phyloP scores from a whole-genome alignment of 2,329 filamentous ascomycete genomes.

The Rhytidhysteron rufulum region DNA sequence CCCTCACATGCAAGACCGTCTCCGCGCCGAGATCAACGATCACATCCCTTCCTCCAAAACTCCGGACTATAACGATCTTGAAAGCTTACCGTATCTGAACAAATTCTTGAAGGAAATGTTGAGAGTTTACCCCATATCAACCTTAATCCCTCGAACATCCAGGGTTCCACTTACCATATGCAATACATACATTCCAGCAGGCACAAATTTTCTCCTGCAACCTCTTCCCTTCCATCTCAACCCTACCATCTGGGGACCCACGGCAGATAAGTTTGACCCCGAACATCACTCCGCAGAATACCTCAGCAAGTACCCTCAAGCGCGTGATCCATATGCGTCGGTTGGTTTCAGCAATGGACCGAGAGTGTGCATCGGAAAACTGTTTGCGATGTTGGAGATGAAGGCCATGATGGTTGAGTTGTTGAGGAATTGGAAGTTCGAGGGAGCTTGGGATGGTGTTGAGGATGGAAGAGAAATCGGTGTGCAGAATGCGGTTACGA shows the following conservation, averaged over 20 bases:
- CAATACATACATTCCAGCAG: slow-evolving; percentile 7
- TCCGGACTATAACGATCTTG: slow-evolving; percentile 34
- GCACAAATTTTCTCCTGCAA: slow-evolving; percentile 8
- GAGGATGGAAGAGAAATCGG: too few relatives aligned
- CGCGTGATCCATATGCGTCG: slow-evolving; percentile 13
- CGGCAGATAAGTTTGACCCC: slow-evolving; percentile 12
- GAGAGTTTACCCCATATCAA: slow-evolving; percentile 38
- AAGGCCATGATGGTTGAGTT: slow-evolving; percentile 12
- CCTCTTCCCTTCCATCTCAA: slow-evolving; percentile 8
- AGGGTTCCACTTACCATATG: slow-evolving; percentile 2
- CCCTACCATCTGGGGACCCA: slow-evolving; percentile 13
- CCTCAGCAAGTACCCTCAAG: slow-evolving; percentile 6
- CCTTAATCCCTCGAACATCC: slow-evolving; percentile 6
- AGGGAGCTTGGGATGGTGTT: not conserved
- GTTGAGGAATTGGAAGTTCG: not conserved
- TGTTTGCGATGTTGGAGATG: slow-evolving; percentile 16
- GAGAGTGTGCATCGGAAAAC: slow-evolving; percentile 15
- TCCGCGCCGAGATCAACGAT: slow-evolving; percentile 37
- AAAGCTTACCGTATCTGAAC: slow-evolving; percentile 37
- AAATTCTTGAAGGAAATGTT: slow-evolving; percentile 45
- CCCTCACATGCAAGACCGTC: slow-evolving; percentile 34
- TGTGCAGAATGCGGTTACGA: not conserved
- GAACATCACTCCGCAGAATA: slow-evolving; percentile 10
- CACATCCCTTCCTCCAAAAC: slow-evolving; percentile 7
- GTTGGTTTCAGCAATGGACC: slow-evolving; percentile 13